phyloP scores from a whole-genome alignment of 2,329 filamentous ascomycete genomes.

The Venturia asperata region DNA sequence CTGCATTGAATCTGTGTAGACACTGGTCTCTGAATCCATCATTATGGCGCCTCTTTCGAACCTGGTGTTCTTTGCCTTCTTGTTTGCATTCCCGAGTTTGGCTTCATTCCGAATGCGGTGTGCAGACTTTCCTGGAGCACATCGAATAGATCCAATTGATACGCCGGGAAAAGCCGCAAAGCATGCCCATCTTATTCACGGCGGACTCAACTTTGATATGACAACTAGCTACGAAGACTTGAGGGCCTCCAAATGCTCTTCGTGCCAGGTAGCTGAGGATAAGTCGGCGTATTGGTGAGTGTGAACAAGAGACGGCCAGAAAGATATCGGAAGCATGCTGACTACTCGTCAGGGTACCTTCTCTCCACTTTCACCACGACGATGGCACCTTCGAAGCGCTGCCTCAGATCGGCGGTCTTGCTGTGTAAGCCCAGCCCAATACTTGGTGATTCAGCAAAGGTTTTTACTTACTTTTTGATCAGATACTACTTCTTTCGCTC shows the following conservation, averaged over 20 bases:
- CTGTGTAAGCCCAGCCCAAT: slow-evolving; percentile 63
- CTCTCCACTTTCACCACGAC: slow-evolving; percentile 66
- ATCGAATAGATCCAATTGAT: slow-evolving; percentile 16
- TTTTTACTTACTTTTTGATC: background rate
- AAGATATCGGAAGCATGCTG: background rate
- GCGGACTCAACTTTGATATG: slow-evolving; percentile 47
- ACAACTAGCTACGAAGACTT: slow-evolving; percentile 53
- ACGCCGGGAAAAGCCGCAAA: background rate
- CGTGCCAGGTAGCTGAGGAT: slow-evolving; percentile 72
- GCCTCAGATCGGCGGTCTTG: slow-evolving; percentile 70
- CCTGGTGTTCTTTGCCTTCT: slow-evolving; percentile 29
- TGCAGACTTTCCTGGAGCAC: background rate
- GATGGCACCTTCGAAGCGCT: slow-evolving; percentile 64
- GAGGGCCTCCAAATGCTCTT: slow-evolving; percentile 61
- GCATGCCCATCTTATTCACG: slow-evolving; percentile 15
- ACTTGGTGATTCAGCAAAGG: background rate
- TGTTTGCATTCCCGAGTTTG: background rate
- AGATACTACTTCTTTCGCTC: slow-evolving; percentile 18
- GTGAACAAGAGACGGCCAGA: background rate
- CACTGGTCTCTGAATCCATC: background rate
- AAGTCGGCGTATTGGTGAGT: slow-evolving; percentile 71
- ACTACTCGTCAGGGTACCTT: slow-evolving; percentile 48
- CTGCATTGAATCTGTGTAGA: background rate
- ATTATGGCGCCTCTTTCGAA: slow-evolving; percentile 26
- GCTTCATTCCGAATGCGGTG: slow-evolving; percentile 16